phyloP scores from a whole-genome alignment of 805 yeast species.

The Candida xiaguanensis region DNA sequence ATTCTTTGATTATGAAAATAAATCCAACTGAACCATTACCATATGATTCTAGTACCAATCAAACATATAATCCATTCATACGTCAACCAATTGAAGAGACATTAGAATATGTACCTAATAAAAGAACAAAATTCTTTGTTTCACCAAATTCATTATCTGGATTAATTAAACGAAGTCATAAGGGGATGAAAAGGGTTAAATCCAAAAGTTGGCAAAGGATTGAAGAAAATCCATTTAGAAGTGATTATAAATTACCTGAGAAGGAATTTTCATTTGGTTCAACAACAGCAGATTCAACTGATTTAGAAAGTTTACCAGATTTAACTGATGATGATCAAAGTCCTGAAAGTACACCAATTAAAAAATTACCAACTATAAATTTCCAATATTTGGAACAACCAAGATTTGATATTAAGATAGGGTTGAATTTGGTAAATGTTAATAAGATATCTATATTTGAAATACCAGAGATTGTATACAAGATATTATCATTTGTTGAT shows the following conservation, averaged over 20 bases:
- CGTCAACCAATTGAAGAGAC: slow-evolving; percentile 1
- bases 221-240: slow-evolving; percentile 6
- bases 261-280: slow-evolving; percentile 11
- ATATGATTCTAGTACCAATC: slow-evolving; percentile 16
- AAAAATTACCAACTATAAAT: background rate
- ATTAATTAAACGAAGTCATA: background rate
- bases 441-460: slow-evolving; percentile 46
- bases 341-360: slow-evolving; percentile 10
- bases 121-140: slow-evolving; percentile 11
- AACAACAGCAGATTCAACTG: slow-evolving; percentile 15
- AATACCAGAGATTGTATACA: slow-evolving; percentile 71
- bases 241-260: slow-evolving; percentile 3
- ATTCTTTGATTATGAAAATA: slow-evolving; percentile 11
- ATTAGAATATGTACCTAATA: slow-evolving; percentile 12
- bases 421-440: too few relatives aligned
- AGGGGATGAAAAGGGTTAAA: background rate
- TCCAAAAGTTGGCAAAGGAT: background rate
- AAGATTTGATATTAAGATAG: background rate
- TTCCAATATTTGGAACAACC: slow-evolving; percentile 7
- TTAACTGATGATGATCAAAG: slow-evolving; percentile 13
- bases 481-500: slow-evolving; percentile 62
- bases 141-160: slow-evolving; percentile 6
- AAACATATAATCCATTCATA: slow-evolving; percentile 17
- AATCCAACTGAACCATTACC: slow-evolving; percentile 25
- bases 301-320: slow-evolving; percentile 37